Evolutionary conservation across 1,284 basidiomycete genomes (phyloP), one percentile per base, ranked within the genome.

Genomic region (Leccinum subrobustum): DNA sequence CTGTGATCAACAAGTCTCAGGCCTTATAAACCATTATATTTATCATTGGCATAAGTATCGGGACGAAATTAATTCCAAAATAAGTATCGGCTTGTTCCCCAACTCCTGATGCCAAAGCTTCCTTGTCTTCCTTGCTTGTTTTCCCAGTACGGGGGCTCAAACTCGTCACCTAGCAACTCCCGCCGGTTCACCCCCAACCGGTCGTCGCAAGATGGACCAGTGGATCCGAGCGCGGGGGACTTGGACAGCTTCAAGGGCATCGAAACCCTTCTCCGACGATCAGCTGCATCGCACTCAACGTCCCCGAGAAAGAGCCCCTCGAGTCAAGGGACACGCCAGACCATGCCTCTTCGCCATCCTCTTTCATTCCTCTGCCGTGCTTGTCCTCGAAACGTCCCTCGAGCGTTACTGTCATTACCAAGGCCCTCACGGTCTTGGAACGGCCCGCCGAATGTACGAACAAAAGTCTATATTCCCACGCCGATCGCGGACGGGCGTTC

Each of bases 321-420:
- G 60, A 27, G 16, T 62, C 53, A 1, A 60, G 52, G 3, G 14
- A 16, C 4, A 50, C 60, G 2, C 42, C 27, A n/a, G 48, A 57
- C 59, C 59, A 60, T 3, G 60, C 51, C 23, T 39, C 31, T 16
- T 60, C 16, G 4, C 18, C 58, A 2, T n/a, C 37, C 33, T 14
- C 42, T 44, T 44, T 27, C 50, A n/a, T 12, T 29, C n/a, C 50
- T 29, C 27, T 16, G 25, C 48, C 23, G 8, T 14, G 29, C 4
- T 48, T 9, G 6, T 37, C 18, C 16, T n/a, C 50, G 3, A 60
- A 42, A 20, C 59, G 16, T 11, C 60, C 60, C 42, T 60, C 60
- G 25, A 60, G 60, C 33, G 60, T 62, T 7, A 60, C 42, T 18
- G 60, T 62, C 60, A 62, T 60, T 12, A 60, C 60, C 42, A 60